Evolutionary conservation across 306 rosid species (phyloP).

Genomic region (barrel medic (Medicago truncatula)): MtrunA17r5.0-ANR NC_053045.1:60283501-60284000

Average conservation of each 20-base stretch:
- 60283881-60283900: not conserved
- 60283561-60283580: slow-evolving; percentile 33
- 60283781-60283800: slow-evolving; percentile 21
- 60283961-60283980: not conserved
- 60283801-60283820: slow-evolving; percentile 2
- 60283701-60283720: slow-evolving; percentile 96
- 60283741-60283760: slow-evolving; percentile 41
- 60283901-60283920: not conserved
- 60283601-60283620: slow-evolving; percentile 70
- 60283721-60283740: slow-evolving; percentile 88
- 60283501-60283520: slow-evolving; percentile 80
- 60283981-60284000: not conserved
- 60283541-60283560: slow-evolving; percentile 42
- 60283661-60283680: slow-evolving; percentile 94
- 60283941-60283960: not conserved
- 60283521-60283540: slow-evolving; percentile 87
- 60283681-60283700: slow-evolving; percentile 99
- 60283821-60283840: slow-evolving; percentile 31
- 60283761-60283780: slow-evolving; percentile 18
- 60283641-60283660: slow-evolving; percentile 80
- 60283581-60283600: slow-evolving; percentile 30
- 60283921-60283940: not conserved
- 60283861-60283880: slow-evolving; percentile 25
- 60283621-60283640: slow-evolving; percentile 79
- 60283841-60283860: not conserved